A percentile compares a stretch with the other conserved stretches of the same genome.
Conservation (phyloP, 345 rosid species). For the Populus davidiana region DNA sequence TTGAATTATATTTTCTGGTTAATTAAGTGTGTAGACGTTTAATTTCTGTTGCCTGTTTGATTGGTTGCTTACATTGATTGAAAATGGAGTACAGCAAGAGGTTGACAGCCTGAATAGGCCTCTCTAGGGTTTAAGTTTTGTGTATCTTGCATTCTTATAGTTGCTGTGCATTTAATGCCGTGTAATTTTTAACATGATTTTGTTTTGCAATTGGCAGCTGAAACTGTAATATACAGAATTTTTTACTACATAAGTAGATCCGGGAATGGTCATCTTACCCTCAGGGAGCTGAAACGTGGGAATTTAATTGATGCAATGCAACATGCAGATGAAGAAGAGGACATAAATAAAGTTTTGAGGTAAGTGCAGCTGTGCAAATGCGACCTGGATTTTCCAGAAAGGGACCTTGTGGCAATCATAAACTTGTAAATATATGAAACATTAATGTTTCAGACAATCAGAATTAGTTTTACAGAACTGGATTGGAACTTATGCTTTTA, state of each 20-base stretch:
- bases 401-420: neutral
- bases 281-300: conserved; percentile 93
- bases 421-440: conserved; percentile 12
- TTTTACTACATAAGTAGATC: conserved; percentile 88
- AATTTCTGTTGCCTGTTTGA: neutral
- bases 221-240: conserved; percentile 96
- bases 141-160: neutral
- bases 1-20: neutral
- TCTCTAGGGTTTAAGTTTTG: neutral
- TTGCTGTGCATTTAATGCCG: neutral
- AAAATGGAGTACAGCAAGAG: neutral
- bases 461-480: neutral
- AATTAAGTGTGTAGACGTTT: neutral
- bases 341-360: conserved; percentile 97
- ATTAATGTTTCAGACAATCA: neutral
- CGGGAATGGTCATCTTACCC: conserved; percentile 79
- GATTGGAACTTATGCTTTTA: neutral
- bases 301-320: conserved; percentile 83
- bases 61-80: neutral
- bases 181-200: conserved; percentile 10
- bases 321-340: conserved; percentile 97
- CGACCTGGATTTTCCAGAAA: conserved; percentile 2
- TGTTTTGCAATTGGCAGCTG: conserved; percentile 61
- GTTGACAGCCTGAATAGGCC: neutral
- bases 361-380: conserved; percentile 19